Base-by-base conservation (phyloP, 805 yeast genomes). In the Cyberlindnera nakhonratchasimensis region DNA sequence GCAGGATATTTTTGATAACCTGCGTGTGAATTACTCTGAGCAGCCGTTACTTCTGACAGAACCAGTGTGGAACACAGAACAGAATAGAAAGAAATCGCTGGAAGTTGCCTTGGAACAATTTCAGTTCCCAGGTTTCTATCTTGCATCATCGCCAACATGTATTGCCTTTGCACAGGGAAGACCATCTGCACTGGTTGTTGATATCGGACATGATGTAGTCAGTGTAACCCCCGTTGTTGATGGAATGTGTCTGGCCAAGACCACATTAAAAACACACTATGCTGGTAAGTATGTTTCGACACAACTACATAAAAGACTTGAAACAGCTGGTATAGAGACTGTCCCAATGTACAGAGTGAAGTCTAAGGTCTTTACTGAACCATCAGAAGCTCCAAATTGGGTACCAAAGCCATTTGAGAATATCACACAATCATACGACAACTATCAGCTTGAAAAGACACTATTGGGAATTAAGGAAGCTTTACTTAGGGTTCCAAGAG, bases 161-260 rank as follows among this genome's bases (percentile, higher is more conserved):
- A 80, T 85, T 2, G 80, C 96, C 2, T 90, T 90, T 64, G 89
- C 91, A 10, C 83, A 85, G 50, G 96, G 96, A 4, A 74, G 95
- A 59, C 89, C 95, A 34, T 83, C 82, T 46, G 88, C 95, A 59
- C 67, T 88, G 24, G 88, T 88, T 29, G 91, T 88, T 29, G 96
- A 88, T 61, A 65, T 86, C 29, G 96, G 96, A 6, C 93, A 86
- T 57, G 90, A 85, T 58, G 66, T 81, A 2, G 70, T 76, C 16
- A 79, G 87, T 47, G 90, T 81, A 1, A 82, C 93, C 5, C 96
- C 90, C 2, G 88, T 85, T 17, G 79, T 82, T 46, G 96, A 84
- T 64, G 95, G 95, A 19, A 77, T 83, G 64, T 82, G 88, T 34
- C 65, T 86, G 43, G 72, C 83, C 34, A 82, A 77, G 51, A 82